Conservation (phyloP, 306 rosid genomes). For the Prinsepia uniflora region DNA sequence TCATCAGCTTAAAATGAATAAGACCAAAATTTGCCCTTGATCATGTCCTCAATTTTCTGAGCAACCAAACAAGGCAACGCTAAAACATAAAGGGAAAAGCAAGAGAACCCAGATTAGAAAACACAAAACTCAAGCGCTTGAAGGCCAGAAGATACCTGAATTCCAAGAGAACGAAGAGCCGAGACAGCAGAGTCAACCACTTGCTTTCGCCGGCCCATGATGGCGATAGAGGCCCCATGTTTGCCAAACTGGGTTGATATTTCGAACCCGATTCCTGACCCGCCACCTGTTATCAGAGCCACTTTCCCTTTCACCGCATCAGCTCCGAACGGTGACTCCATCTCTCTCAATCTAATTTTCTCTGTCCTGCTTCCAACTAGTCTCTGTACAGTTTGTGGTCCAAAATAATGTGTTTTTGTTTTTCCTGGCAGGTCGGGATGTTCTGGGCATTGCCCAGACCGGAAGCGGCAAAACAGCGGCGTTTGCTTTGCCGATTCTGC, state of each 20-base stretch:
- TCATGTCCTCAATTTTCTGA: neutral
- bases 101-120: neutral
- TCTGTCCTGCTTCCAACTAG: neutral
- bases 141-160: conserved; percentile 35
- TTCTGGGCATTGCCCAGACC: conserved; percentile 75
- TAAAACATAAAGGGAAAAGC: neutral
- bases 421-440: conserved; percentile 63
- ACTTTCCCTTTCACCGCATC: conserved; percentile 69
- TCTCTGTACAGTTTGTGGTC: neutral
- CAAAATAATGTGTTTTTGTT: neutral
- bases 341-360: conserved; percentile 6
- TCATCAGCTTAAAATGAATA: neutral
- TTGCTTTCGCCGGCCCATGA: conserved; percentile 84
- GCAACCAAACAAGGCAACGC: conserved; percentile 1
- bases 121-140: neutral
- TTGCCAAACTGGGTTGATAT: conserved; percentile 68
- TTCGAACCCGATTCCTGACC: conserved; percentile 88
- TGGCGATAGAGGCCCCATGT: conserved; percentile 86
- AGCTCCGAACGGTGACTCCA: conserved; percentile 65
- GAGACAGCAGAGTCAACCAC: conserved; percentile 71
- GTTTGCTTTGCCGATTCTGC: conserved; percentile 81
- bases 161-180: conserved; percentile 55
- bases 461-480: conserved; percentile 95
- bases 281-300: conserved; percentile 84
- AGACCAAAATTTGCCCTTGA: neutral